These are phyloP conservation scores for Protomyces inundatus DNA, from an alignment of 1,139 yeast genomes.

Conservation along the genomic window DNA sequence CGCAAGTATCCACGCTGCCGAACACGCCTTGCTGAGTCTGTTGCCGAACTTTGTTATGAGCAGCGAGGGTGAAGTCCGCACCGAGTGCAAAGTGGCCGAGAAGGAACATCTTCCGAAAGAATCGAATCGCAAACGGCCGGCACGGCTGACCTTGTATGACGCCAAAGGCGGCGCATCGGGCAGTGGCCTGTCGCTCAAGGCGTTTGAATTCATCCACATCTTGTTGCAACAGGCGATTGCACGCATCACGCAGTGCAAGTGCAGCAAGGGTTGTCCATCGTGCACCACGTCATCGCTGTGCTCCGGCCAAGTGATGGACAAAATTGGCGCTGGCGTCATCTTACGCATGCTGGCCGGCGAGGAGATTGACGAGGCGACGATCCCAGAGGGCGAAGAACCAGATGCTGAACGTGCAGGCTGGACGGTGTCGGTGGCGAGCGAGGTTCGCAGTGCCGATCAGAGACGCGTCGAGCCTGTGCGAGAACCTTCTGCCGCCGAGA, in stretches of 20 bases:
- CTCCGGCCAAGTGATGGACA: conserved; percentile 77
- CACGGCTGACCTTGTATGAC: conserved; percentile 77
- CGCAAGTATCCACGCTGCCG: conserved; percentile 95
- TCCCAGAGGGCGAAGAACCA: conserved; percentile 60
- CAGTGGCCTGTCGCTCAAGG: conserved; percentile 70
- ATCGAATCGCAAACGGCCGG: conserved; percentile 69
- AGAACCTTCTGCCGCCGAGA: neutral
- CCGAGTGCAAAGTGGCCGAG: conserved; percentile 96
- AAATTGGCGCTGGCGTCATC: conserved; percentile 76
- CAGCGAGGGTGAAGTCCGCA: conserved; percentile 65
- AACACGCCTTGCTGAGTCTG: conserved; percentile 54
- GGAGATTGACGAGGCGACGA: conserved; percentile 48
- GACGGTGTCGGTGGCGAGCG: conserved; percentile 13
- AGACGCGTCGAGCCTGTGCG: neutral
- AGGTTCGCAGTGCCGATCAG: conserved; percentile 20
- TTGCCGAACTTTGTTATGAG: conserved; percentile 39
- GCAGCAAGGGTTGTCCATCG: conserved; percentile 84
- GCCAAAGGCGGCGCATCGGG: conserved; percentile 69
- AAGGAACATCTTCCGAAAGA: conserved; percentile 80
- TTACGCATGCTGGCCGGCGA: conserved; percentile 40
- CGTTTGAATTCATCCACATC: conserved; percentile 69
- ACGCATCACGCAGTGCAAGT: conserved; percentile 60
- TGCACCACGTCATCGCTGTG: conserved; percentile 79
- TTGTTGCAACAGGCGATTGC: conserved; percentile 56
- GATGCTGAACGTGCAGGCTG: conserved; percentile 23